Percentiles rank a stretch among this genome's conserved stretches.
phyloP scores from a whole-genome alignment of 2,329 filamentous ascomycete species.

The Cryphonectria parasitica region DNA sequence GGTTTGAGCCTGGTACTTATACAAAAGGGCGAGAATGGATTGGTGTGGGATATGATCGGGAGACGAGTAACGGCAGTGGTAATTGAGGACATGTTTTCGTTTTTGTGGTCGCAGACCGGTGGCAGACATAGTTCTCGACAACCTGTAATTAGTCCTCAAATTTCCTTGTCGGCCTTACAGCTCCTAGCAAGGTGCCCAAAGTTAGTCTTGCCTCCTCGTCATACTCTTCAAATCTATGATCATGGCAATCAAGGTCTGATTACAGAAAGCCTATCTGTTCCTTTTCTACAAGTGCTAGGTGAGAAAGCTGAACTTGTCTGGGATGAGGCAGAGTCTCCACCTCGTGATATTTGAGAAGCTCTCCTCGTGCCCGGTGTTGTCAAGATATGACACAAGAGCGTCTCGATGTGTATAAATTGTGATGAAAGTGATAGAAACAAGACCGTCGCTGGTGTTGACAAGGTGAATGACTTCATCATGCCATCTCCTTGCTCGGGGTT shows the following conservation, averaged over 20 bases:
- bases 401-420: neutral
- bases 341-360: neutral
- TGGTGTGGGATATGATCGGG: neutral
- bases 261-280: neutral
- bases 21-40: neutral
- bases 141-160: neutral
- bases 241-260: neutral
- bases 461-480: neutral
- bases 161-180: neutral
- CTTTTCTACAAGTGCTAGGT: neutral
- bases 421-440: neutral
- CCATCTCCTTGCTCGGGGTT: neutral
- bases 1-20: neutral
- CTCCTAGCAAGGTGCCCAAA: neutral
- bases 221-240: neutral
- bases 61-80: neutral
- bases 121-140: neutral
- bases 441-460: neutral
- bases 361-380: neutral
- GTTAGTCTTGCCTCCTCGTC: neutral
- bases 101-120: neutral
- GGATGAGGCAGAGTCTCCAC: neutral
- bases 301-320: neutral
- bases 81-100: neutral
- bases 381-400: neutral